These are phyloP conservation scores for Paramecium primaurelia DNA, from an alignment of 73 alveolate species.

Conservation along the genomic window DNA sequence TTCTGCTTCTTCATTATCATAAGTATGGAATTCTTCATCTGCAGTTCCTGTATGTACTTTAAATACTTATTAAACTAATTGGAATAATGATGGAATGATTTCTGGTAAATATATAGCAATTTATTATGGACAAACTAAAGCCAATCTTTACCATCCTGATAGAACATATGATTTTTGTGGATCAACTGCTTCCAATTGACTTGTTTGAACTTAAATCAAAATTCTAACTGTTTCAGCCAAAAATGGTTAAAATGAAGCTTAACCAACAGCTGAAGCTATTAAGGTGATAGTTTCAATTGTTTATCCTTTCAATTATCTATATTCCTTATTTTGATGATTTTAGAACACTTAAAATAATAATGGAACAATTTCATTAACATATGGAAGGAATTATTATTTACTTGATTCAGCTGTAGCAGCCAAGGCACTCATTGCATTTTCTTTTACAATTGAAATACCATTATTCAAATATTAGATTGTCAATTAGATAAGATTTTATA, in stretches of 20 bases:
- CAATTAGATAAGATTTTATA: slow-evolving; percentile 50
- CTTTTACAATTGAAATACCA: slow-evolving; percentile 76
- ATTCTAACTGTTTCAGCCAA: slow-evolving; percentile 64
- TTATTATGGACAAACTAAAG: slow-evolving; percentile 70
- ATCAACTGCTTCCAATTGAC: slow-evolving; percentile 69
- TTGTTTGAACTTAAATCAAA: slow-evolving; percentile 70
- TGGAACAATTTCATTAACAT: slow-evolving; percentile 67
- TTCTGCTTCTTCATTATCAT: slow-evolving; percentile 88
- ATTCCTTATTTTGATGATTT: slow-evolving; percentile 62
- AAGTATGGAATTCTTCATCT: slow-evolving; percentile 72
- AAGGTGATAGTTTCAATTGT: slow-evolving; percentile 81
- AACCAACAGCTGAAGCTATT: slow-evolving; percentile 77
- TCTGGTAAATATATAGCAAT: slow-evolving; percentile 72
- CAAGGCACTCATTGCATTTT: slow-evolving; percentile 79
- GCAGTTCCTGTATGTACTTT: slow-evolving; percentile 63
- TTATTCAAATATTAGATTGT: slow-evolving; percentile 16
- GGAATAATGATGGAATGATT: slow-evolving; percentile 78
- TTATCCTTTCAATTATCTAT: slow-evolving; percentile 82
- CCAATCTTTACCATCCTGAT: slow-evolving; percentile 89
- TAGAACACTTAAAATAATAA: slow-evolving; percentile 62
- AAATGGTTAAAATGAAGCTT: slow-evolving; percentile 74
- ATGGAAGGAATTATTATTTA: slow-evolving; percentile 71
- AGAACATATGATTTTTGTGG: slow-evolving; percentile 80
- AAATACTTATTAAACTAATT: slow-evolving; percentile 73
- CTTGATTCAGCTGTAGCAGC: slow-evolving; percentile 85